Percentiles rank a stretch among this genome's conserved stretches.
Evolutionary conservation across 164 flowering plant species (phyloP).

Genomic region (Liriodendron chinense): DNA sequence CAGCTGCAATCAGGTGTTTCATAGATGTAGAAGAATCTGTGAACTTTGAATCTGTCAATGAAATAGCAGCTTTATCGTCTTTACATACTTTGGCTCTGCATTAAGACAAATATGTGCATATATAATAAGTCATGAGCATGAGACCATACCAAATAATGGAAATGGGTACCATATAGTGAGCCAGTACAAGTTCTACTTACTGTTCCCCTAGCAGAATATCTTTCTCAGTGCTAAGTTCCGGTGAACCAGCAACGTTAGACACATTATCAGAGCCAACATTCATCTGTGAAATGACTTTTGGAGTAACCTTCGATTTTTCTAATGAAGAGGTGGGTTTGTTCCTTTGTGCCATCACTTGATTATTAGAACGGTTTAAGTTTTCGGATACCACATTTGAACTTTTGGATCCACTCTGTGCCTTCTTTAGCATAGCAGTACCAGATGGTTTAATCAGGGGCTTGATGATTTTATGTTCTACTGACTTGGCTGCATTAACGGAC

Average conservation of each 20-base stretch:
- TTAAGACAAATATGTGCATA: background rate
- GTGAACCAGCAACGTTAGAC: conserved; percentile 18
- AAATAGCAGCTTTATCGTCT: conserved; percentile 34
- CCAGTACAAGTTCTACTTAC: conserved; percentile 22
- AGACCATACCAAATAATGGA: background rate
- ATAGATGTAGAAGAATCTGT: conserved; percentile 62
- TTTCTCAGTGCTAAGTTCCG: conserved; percentile 26
- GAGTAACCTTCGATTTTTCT: conserved; percentile 47
- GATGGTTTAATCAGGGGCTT: conserved; percentile 38
- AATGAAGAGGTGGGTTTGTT: conserved; percentile 34
- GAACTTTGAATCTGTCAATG: conserved; percentile 34
- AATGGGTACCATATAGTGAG: background rate
- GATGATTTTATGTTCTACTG: conserved; percentile 30
- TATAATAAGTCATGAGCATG: background rate
- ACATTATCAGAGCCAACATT: conserved; percentile 5
- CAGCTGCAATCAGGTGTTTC: conserved; percentile 92
- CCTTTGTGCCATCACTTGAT: conserved; percentile 36
- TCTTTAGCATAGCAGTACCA: conserved; percentile 28
- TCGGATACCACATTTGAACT: conserved; percentile 30
- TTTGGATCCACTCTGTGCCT: conserved; percentile 32
- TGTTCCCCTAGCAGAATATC: conserved; percentile 31
- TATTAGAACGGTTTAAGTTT: conserved; percentile 30
- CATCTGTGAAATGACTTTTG: conserved; percentile 27
- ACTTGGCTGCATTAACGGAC: conserved; percentile 20
- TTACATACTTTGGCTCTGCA: conserved; percentile 37